Conservation (phyloP, 768 basidiomycete genomes). For the Pilatotrama ljubarskyi region DNA sequence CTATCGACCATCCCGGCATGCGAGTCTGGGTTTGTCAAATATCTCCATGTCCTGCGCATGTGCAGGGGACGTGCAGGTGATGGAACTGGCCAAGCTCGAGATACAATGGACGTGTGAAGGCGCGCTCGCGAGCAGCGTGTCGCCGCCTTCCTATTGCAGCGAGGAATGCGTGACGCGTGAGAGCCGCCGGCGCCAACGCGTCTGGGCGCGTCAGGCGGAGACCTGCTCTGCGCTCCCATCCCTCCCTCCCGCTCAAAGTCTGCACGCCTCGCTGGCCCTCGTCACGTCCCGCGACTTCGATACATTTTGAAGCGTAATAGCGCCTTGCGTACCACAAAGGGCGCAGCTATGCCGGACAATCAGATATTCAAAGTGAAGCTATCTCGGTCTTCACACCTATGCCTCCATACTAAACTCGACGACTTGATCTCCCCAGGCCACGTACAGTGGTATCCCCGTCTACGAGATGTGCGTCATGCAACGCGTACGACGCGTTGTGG, state of each 20-base stretch:
- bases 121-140: not conserved
- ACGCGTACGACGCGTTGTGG: slow-evolving; percentile 16
- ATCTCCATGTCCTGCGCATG: too few relatives aligned
- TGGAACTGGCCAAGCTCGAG: not conserved
- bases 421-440: slow-evolving; percentile 55
- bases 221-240: slow-evolving; percentile 14
- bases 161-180: slow-evolving; percentile 15
- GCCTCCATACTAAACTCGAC: slow-evolving; percentile 19
- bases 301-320: too few relatives aligned
- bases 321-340: not conserved
- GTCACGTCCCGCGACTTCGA: not conserved
- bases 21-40: too few relatives aligned
- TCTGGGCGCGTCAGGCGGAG: slow-evolving; percentile 13
- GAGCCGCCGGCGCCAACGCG: slow-evolving; percentile 14
- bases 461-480: slow-evolving; percentile 76
- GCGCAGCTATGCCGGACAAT: slow-evolving; percentile 64
- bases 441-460: slow-evolving; percentile 90
- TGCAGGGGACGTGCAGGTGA: too few relatives aligned
- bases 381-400: not conserved
- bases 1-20: too few relatives aligned
- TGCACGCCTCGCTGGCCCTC: not conserved
- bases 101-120: not conserved
- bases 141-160: not conserved
- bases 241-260: slow-evolving; percentile 1
- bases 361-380: slow-evolving; percentile 84